A percentile compares a stretch with the other conserved stretches of the same genome.
Conservation (phyloP, 306 rosid genomes). For the Lablab purpureus region DNA sequence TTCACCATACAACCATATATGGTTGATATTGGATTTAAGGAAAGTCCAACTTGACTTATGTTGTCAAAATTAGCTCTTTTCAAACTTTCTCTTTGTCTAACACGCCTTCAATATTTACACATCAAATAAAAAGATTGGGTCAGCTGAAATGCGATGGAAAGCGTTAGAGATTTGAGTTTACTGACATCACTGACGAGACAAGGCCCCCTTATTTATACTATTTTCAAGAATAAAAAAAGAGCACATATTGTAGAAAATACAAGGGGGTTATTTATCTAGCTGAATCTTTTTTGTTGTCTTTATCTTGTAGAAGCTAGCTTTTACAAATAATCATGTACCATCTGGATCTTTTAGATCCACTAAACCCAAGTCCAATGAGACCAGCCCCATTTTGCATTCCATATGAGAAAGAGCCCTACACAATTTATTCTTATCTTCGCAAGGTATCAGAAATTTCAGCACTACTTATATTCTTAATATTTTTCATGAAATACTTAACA, state of each 20-base stretch:
- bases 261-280: conserved; percentile 2
- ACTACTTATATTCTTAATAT: neutral
- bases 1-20: neutral
- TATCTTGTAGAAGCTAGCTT: neutral
- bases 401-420: neutral
- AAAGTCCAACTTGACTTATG: neutral
- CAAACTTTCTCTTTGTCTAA: neutral
- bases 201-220: neutral
- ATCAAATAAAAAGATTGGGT: conserved; percentile 37
- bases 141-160: conserved; percentile 7
- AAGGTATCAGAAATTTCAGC: neutral
- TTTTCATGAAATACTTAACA: neutral
- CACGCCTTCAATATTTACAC: neutral
- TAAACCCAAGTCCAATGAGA: conserved; percentile 14
- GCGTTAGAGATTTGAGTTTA: conserved; percentile 21
- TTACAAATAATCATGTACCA: neutral
- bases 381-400: conserved; percentile 30
- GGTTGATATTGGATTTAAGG: neutral
- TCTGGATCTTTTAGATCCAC: conserved; percentile 33
- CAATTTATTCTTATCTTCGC: conserved; percentile 8
- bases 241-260: neutral
- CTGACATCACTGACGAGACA: conserved; percentile 23
- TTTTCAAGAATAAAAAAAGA: conserved; percentile 40
- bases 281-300: neutral
- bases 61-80: neutral